phyloP scores from a whole-genome alignment of 164 flowering plant genomes.

The Chimonanthus praecox region DNA sequence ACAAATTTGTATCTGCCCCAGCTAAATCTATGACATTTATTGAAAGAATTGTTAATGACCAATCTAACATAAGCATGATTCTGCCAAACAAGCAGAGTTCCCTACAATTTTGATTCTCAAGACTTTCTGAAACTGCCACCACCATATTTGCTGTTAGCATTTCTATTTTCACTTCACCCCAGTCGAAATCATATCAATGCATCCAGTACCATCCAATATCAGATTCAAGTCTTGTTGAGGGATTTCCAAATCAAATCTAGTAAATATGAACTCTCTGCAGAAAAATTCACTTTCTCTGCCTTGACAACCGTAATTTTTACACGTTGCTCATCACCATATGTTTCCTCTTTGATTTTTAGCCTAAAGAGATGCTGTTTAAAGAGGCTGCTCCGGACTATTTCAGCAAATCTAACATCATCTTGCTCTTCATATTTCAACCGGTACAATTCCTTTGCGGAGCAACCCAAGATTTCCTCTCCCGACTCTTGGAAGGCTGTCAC shows the following conservation, averaged over 20 bases:
- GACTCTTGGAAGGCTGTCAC: constrained; percentile 95
- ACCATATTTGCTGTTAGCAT: background rate
- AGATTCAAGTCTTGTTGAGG: background rate
- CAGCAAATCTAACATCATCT: constrained; percentile 58
- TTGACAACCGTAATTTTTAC: constrained; percentile 80
- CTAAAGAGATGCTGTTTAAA: constrained; percentile 52
- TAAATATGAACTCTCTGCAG: constrained; percentile 50
- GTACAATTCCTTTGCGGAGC: constrained; percentile 78
- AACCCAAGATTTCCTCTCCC: constrained; percentile 86
- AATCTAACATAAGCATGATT: background rate
- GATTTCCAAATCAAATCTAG: constrained; percentile 43
- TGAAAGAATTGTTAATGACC: background rate
- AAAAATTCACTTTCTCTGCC: constrained; percentile 62
- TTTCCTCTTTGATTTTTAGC: constrained; percentile 91
- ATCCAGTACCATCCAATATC: background rate
- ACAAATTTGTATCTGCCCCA: background rate
- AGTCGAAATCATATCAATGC: background rate
- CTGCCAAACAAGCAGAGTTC: background rate
- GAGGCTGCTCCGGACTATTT: constrained; percentile 39
- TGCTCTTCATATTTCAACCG: constrained; percentile 53
- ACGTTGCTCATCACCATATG: constrained; percentile 80
- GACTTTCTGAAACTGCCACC: background rate
- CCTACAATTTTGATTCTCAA: background rate
- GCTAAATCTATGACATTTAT: background rate
- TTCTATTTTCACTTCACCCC: background rate